phyloP scores from a whole-genome alignment of 257 asterid species.

The Fraxinus anomala region DNA sequence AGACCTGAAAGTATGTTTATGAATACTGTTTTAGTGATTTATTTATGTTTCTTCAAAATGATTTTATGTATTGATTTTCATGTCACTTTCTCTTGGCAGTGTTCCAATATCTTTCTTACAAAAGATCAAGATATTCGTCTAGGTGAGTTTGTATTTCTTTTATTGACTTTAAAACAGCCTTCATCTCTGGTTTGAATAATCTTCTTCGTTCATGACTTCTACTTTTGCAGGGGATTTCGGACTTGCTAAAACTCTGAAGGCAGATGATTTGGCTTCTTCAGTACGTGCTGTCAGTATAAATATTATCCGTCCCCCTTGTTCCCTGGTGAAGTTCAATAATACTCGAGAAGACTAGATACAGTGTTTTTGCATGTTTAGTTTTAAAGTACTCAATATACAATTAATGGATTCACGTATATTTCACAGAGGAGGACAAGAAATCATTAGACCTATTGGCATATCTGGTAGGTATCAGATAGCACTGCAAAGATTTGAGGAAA shows the following conservation, averaged over 20 bases:
- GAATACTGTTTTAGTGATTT: conserved; percentile 12
- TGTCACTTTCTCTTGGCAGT: conserved; percentile 51
- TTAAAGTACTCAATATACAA: neutral
- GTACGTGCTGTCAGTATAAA: conserved; percentile 51
- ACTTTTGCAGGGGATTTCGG: conserved; percentile 87
- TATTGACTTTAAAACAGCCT: conserved; percentile 21
- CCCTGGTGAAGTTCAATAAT: neutral
- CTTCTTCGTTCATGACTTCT: conserved; percentile 19
- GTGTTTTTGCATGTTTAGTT: conserved; percentile 10
- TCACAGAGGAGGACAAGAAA: neutral
- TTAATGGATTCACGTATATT: neutral
- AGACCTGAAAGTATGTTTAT: conserved; percentile 74
- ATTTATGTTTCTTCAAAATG: conserved; percentile 18
- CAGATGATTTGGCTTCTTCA: conserved; percentile 99
- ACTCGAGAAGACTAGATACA: neutral
- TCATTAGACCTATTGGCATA: neutral
- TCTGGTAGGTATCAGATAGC: neutral
- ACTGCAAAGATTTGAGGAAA: neutral
- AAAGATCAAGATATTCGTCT: conserved; percentile 92
- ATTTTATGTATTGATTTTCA: conserved; percentile 29
- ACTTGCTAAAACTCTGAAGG: conserved; percentile 94
- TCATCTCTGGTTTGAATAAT: conserved; percentile 2
- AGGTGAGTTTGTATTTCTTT: conserved; percentile 53
- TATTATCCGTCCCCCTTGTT: conserved; percentile 11
- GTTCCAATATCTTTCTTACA: conserved; percentile 96